Conservation (phyloP, 208 protist genomes). For the Leishmania amazonensis region DNA sequence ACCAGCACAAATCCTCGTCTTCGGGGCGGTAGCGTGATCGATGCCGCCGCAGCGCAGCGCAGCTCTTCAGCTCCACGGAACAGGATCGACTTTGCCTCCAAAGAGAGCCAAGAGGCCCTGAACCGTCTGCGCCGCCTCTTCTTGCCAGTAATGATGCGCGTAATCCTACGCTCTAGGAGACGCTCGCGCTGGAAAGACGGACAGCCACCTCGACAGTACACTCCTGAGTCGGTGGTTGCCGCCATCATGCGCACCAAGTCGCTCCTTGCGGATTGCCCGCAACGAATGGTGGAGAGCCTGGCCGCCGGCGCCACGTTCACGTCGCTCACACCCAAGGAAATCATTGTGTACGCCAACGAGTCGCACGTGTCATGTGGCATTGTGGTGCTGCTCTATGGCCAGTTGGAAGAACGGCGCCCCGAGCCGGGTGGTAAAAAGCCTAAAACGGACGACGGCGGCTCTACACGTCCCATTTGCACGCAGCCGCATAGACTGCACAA, state of each 20-base stretch:
- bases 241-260: conserved; percentile 62
- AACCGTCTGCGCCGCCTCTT: conserved; percentile 49
- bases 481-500: conserved; percentile 38
- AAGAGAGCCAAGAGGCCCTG: conserved; percentile 49
- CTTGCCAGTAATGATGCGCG: conserved; percentile 55
- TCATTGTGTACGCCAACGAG: conserved; percentile 80
- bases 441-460: not conserved
- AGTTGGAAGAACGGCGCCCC: conserved; percentile 54
- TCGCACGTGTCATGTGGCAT: conserved; percentile 77
- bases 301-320: conserved; percentile 53
- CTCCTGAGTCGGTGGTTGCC: conserved; percentile 60
- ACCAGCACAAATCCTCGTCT: conserved; percentile 55
- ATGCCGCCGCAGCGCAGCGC: conserved; percentile 29
- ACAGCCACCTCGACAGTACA: conserved; percentile 63
- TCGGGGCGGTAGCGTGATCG: conserved; percentile 43
- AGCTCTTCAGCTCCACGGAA: conserved; percentile 17
- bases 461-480: conserved; percentile 40
- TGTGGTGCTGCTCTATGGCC: conserved; percentile 79
- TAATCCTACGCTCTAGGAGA: conserved; percentile 45
- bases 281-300: conserved; percentile 54
- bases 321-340: conserved; percentile 57
- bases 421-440: conserved; percentile 2
- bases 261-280: conserved; percentile 63
- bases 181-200: conserved; percentile 35
- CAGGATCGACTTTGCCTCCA: conserved; percentile 42